Base-by-base conservation (phyloP, 495 filamentous ascomycete species). In the Sporormia fimetaria region DNA sequence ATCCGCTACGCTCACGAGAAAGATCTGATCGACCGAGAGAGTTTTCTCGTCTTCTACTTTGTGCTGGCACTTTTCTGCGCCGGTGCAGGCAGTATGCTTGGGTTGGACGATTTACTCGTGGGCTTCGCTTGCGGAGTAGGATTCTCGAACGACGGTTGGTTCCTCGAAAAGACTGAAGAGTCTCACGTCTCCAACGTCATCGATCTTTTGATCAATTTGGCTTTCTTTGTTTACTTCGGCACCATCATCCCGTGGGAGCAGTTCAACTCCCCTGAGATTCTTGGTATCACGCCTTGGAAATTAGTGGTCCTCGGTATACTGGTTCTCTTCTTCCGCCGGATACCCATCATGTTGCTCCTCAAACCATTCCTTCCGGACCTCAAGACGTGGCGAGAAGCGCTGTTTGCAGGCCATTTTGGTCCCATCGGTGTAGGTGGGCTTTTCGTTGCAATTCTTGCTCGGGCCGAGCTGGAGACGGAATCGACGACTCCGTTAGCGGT, bases 131-230 rank as follows among this genome's bases (percentile, higher is more conserved):
- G 81, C 28, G 92, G 92, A 40, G 88, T 96, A 17, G 92, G 90
- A 17, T 99, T 99, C 67, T 93, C 85, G 50, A 96, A 99, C 56
- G 92, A 96, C 57, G 92, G 92, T 38, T 99, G 92, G 92, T 99
- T 96, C 56, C 83, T 81, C 8, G 82, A 95, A 56, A 94, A 95
- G 67, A 99, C 92, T 0, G 92, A 99, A 57, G 92, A 99, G 54
- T 84, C 92, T 1, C 88, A 95, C 57, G 92, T 99, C 16, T 95
- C 90, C 57, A 95, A 96, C 75, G 92, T 99, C 61, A 95, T 99
- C 57, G 92, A 99, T 68, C 62, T 99, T 50, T 64, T 99, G 40
- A 74, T 99, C 63, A 99, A 99, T 61, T 73, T 96, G 75, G 78
- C 88, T 4, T 96, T 95, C 57, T 96, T 99, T 56, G 88, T 99